These are phyloP conservation scores for Parmales sp. DNA, from an alignment of 108 stramenopile species.

Conservation along the genomic window DNA sequence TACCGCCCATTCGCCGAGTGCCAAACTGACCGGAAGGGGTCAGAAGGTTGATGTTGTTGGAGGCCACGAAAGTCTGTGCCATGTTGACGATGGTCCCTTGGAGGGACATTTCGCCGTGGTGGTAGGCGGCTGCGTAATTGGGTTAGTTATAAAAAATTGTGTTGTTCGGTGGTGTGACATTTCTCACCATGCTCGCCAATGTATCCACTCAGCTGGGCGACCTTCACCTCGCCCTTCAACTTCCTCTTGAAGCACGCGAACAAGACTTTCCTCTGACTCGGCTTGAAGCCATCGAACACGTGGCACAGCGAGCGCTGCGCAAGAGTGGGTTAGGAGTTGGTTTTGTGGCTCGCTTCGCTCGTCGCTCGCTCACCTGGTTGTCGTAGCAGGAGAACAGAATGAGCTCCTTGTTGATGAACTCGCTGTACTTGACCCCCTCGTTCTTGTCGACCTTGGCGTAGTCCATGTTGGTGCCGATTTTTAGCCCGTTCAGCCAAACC, in stretches of 20 bases:
- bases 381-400: conserved; percentile 91
- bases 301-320: conserved; percentile 82
- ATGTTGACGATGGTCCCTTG: conserved; percentile 88
- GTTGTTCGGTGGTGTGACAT: conserved; percentile 41
- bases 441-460: conserved; percentile 49
- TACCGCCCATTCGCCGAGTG: conserved; percentile 88
- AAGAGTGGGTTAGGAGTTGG: no score
- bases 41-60: conserved; percentile 95
- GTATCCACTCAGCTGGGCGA: conserved; percentile 65
- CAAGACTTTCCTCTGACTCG: conserved; percentile 95
- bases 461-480: conserved; percentile 79
- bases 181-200: conserved; percentile 38
- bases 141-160: no score
- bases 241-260: conserved; percentile 97
- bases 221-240: conserved; percentile 94
- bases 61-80: conserved; percentile 92
- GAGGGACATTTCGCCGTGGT: conserved; percentile 95
- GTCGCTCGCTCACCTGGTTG: no score
- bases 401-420: conserved; percentile 95
- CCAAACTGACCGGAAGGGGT: conserved; percentile 96
- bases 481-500: conserved; percentile 66
- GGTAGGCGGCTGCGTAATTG: no score
- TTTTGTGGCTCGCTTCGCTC: no score
- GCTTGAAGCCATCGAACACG: conserved; percentile 96
- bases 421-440: conserved; percentile 64